A percentile compares a stretch with the other conserved stretches of the same genome.
Conservation (phyloP, 2,329 filamentous ascomycete genomes). For the Fusarium kyushuense region DNA sequence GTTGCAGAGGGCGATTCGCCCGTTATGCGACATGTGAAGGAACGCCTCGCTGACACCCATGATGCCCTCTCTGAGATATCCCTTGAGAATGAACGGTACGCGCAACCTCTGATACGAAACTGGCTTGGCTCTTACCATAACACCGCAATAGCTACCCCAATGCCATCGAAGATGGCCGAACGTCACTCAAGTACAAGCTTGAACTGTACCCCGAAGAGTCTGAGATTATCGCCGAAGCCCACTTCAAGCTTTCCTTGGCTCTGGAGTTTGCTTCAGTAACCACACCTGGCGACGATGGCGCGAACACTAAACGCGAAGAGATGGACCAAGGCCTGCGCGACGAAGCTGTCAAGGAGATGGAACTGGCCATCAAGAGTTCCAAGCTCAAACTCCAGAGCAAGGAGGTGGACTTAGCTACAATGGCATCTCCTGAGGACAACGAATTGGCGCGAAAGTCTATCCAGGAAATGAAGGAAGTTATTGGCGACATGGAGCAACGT, state of each 20-base stretch:
- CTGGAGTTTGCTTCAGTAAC: conserved; percentile 92
- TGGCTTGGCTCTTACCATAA: conserved; percentile 6
- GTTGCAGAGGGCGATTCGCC: conserved; percentile 56
- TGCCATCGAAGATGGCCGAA: conserved; percentile 85
- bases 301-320: conserved; percentile 59
- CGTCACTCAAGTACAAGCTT: conserved; percentile 82
- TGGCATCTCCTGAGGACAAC: conserved; percentile 74
- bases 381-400: conserved; percentile 77
- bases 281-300: conserved; percentile 63
- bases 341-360: conserved; percentile 77
- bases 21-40: conserved; percentile 73
- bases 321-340: conserved; percentile 78
- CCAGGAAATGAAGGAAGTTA: conserved; percentile 79
- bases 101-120: not conserved
- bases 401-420: conserved; percentile 72
- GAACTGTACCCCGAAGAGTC: conserved; percentile 83
- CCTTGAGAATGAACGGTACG: conserved; percentile 89
- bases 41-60: conserved; percentile 91
- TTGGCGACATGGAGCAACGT: conserved; percentile 82
- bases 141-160: conserved; percentile 72
- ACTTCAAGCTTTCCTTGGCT: conserved; percentile 95
- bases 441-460: conserved; percentile 73
- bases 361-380: conserved; percentile 79
- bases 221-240: conserved; percentile 89
- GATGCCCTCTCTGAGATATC: conserved; percentile 95